These are phyloP conservation scores for Colletotrichum brevisporum DNA, from an alignment of 2,329 filamentous ascomycete species.

Conservation along the genomic window DNA sequence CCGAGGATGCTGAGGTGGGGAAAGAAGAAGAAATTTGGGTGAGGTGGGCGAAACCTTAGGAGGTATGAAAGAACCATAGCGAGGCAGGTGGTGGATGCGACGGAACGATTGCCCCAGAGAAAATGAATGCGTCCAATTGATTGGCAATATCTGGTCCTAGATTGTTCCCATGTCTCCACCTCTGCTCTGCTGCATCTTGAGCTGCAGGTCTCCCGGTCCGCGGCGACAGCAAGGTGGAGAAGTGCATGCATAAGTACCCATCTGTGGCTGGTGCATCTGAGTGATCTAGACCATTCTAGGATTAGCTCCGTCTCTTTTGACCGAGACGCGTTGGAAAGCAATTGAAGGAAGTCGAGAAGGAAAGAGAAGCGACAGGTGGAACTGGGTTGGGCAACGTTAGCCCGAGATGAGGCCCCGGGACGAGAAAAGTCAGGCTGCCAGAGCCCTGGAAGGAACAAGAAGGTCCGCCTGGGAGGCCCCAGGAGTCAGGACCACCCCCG, in stretches of 20 bases:
- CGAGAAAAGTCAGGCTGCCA: too few species aligned
- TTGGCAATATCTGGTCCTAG: constrained; percentile 26
- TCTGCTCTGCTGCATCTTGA: not conserved
- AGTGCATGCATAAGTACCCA: constrained; percentile 3
- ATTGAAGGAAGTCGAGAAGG: constrained; percentile 8
- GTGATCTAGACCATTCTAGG: not conserved
- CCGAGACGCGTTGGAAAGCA: not conserved
- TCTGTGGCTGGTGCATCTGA: constrained; percentile 34
- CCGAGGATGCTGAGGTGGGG: constrained; percentile 4
- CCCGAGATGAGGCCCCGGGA: constrained; percentile 25
- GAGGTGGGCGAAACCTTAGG: not conserved
- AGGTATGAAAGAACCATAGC: constrained; percentile 3
- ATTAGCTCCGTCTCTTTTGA: not conserved
- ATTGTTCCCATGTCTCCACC: constrained; percentile 25
- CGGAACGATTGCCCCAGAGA: constrained; percentile 19
- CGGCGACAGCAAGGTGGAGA: constrained; percentile 22
- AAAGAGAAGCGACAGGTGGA: constrained; percentile 29
- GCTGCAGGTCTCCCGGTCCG: constrained; percentile 33
- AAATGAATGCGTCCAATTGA: constrained; percentile 35
- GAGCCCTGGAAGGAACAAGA: too few species aligned
- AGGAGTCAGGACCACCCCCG: not conserved
- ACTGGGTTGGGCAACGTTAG: constrained; percentile 32
- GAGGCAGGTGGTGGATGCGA: constrained; percentile 2
- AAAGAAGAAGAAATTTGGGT: not conserved
- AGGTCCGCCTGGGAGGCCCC: not conserved